Conservation (phyloP, 2,329 filamentous ascomycete genomes). For the Zymoseptoria brevis region DNA sequence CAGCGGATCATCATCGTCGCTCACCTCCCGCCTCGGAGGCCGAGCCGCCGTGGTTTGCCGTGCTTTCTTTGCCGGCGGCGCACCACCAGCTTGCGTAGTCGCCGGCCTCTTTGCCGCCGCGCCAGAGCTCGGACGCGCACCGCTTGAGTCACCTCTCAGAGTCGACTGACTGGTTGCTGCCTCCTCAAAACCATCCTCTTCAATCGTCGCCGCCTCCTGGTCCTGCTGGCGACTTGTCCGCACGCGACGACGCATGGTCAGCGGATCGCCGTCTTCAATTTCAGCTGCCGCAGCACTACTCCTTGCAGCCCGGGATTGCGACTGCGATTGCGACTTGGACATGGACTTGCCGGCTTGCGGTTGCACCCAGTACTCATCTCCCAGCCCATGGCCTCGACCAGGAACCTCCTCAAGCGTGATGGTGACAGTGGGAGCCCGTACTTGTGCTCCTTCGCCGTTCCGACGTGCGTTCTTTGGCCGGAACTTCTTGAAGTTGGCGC, state of each 20-base stretch:
- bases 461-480: conserved; percentile 41
- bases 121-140: conserved; percentile 11
- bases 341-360: conserved; percentile 9
- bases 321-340: conserved; percentile 15
- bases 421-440: conserved; percentile 43
- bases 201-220: conserved; percentile 12
- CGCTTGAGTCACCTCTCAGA: conserved; percentile 18
- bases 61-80: conserved; percentile 26
- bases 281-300: conserved; percentile 1
- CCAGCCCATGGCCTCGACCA: conserved; percentile 63
- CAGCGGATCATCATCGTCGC: conserved; percentile 45
- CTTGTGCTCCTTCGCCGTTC: conserved; percentile 4
- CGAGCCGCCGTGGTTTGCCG: conserved; percentile 21
- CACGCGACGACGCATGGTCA: conserved; percentile 25
- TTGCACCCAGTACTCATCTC: conserved; percentile 69
- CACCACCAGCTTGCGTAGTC: conserved; percentile 10
- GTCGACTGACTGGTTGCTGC: conserved; percentile 14
- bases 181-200: conserved; percentile 8
- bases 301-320: conserved; percentile 6
- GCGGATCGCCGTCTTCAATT: conserved; percentile 17
- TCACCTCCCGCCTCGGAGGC: conserved; percentile 32
- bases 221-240: conserved; percentile 23
- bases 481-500: conserved; percentile 95
- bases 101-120: conserved; percentile 24
- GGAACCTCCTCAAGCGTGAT: conserved; percentile 64